Evolutionary conservation across 129 eudicot species (phyloP).

Genomic region (carrot (Daucus carota)): DNA sequence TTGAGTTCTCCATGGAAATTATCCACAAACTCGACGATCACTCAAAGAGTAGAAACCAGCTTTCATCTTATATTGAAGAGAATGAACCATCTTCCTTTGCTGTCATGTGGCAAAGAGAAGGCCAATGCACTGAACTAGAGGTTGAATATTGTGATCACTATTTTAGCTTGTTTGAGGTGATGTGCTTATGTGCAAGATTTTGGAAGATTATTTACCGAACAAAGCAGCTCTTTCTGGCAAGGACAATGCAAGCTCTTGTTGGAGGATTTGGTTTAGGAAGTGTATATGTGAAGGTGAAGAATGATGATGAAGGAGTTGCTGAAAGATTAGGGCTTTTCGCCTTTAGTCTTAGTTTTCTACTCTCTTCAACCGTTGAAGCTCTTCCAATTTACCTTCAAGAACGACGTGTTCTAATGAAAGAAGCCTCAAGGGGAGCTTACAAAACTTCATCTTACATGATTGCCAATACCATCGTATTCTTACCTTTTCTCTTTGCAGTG

Average conservation of each 20-base stretch:
- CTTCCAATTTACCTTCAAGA: constrained; percentile 96
- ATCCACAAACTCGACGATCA: constrained; percentile 46
- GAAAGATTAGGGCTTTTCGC: constrained; percentile 92
- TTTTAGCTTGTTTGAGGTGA: constrained; percentile 35
- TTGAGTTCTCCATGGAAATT: constrained; percentile 92
- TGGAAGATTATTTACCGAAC: constrained; percentile 87
- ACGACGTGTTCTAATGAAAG: constrained; percentile 83
- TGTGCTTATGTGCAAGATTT: constrained; percentile 57
- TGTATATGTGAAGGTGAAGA: constrained; percentile 59
- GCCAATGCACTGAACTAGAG: constrained; percentile 25
- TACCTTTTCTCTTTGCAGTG: constrained; percentile 70
- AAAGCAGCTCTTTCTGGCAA: constrained; percentile 78
- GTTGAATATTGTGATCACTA: constrained; percentile 15
- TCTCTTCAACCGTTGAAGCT: constrained; percentile 96
- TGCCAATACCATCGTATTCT: constrained; percentile 79
- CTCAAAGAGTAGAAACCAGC: constrained; percentile 25
- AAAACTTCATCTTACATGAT: constrained; percentile 81
- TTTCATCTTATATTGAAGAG: constrained; percentile 16
- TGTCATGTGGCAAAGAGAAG: constrained; percentile 28
- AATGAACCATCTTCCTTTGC: constrained; percentile 29
- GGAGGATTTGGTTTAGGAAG: constrained; percentile 92
- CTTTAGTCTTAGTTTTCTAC: constrained; percentile 90
- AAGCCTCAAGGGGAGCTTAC: constrained; percentile 88
- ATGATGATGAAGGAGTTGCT: constrained; percentile 68
- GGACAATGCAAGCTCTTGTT: constrained; percentile 89